Evolutionary conservation across 805 yeast genomes (phyloP).

Genomic region (Scheffersomyces ergatensis): DNA sequence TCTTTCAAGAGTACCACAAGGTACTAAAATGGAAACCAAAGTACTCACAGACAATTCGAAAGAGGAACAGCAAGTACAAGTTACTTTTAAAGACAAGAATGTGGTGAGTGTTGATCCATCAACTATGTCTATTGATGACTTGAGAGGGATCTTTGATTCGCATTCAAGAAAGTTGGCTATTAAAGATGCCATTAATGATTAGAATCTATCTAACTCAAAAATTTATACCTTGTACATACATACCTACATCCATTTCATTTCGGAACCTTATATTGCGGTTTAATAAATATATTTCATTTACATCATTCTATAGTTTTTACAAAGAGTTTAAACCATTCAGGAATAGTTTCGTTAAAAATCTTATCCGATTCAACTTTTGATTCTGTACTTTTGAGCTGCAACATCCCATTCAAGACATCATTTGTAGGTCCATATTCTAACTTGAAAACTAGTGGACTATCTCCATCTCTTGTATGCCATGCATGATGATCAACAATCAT

Average conservation of each 20-base stretch:
- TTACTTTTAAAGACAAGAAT: conserved; percentile 77
- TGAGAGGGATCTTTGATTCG: conserved; percentile 66
- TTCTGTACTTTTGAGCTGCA: neutral
- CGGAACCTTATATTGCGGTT: too few species aligned
- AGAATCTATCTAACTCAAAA: too few species aligned
- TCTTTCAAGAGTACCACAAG: conserved; percentile 77
- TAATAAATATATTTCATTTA: neutral
- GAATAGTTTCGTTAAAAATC: conserved; percentile 9
- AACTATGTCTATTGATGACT: conserved; percentile 52
- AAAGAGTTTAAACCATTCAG: conserved; percentile 15
- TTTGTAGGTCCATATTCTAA: conserved; percentile 4
- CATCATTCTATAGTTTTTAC: neutral
- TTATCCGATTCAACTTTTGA: conserved; percentile 1
- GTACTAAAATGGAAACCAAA: conserved; percentile 63
- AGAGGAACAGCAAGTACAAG: conserved; percentile 62
- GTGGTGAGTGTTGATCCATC: conserved; percentile 67
- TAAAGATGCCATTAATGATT: conserved; percentile 58
- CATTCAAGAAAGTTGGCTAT: conserved; percentile 79
- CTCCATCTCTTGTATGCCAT: neutral
- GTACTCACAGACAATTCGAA: conserved; percentile 47
- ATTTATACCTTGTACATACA: neutral
- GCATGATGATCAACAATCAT: conserved; percentile 9
- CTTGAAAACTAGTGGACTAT: conserved; percentile 1
- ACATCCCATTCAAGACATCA: conserved; percentile 4
- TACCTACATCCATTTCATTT: too few species aligned